phyloP scores from a whole-genome alignment of 2,329 filamentous ascomycete genomes.

The Emmonsiellopsis sp. region DNA sequence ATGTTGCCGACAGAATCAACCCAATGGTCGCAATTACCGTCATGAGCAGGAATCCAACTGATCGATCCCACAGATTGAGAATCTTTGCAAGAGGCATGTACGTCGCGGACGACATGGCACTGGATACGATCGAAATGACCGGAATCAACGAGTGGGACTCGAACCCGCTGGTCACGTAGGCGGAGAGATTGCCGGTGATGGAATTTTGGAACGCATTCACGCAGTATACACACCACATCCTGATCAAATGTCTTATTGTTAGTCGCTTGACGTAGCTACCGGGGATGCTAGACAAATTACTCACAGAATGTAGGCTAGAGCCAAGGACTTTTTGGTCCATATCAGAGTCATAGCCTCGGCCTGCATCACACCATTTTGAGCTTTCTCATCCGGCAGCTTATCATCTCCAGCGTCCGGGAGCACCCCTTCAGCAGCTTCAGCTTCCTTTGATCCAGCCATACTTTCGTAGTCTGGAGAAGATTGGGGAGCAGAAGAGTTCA shows the following conservation, averaged over 20 bases:
- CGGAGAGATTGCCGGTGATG: slow-evolving; percentile 8
- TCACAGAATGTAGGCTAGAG: neutral
- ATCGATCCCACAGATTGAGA: slow-evolving; percentile 50
- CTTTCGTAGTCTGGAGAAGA: no score
- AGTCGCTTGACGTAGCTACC: neutral
- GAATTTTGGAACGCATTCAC: neutral
- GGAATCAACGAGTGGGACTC: slow-evolving; percentile 42
- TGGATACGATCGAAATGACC: slow-evolving; percentile 42
- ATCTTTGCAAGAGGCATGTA: slow-evolving; percentile 51
- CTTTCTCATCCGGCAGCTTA: neutral
- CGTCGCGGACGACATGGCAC: slow-evolving; percentile 44
- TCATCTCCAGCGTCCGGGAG: neutral
- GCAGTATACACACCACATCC: neutral
- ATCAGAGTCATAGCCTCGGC: slow-evolving; percentile 2
- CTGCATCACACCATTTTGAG: neutral
- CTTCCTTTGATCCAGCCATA: no score
- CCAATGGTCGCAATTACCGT: slow-evolving; percentile 34
- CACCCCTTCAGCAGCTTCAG: no score
- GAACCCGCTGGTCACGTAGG: slow-evolving; percentile 43
- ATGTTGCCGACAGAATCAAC: neutral
- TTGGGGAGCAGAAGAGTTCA: no score
- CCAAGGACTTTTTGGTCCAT: slow-evolving; percentile 1
- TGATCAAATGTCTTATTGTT: neutral
- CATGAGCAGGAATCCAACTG: slow-evolving; percentile 43
- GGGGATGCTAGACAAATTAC: neutral